Evolutionary conservation across 1,284 basidiomycete species (phyloP).

Genomic region (Trichosporon sp.): DNA sequence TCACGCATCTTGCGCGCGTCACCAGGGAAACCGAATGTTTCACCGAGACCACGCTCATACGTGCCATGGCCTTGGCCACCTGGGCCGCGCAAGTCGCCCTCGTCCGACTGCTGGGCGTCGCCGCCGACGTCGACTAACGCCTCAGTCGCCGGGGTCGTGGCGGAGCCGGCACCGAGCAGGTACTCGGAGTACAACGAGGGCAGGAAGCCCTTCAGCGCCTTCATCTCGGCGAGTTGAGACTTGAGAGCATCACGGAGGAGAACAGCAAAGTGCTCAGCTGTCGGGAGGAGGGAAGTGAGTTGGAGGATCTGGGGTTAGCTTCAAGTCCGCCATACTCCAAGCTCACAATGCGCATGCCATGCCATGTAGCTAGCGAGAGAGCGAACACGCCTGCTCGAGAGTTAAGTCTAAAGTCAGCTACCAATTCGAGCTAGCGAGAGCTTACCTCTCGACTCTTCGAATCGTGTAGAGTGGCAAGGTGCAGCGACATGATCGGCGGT

Average conservation of each 20-base stretch:
- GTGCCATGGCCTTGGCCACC: constrained; percentile 52
- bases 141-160: constrained; percentile 6
- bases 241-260: constrained; percentile 86
- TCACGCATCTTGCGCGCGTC: constrained; percentile 93
- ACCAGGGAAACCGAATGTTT: constrained; percentile 86
- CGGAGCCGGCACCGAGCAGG: constrained; percentile 54
- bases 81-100: constrained; percentile 54
- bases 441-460: constrained; percentile 79
- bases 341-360: constrained; percentile 87
- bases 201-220: constrained; percentile 82
- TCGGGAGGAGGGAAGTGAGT: constrained; percentile 89
- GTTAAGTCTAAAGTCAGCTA: constrained; percentile 55
- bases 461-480: constrained; percentile 90
- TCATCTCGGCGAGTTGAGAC: constrained; percentile 85
- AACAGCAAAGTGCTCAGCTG: constrained; percentile 90
- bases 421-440: not conserved
- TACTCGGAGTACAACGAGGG: constrained; percentile 92
- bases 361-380: constrained; percentile 89
- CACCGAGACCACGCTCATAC: constrained; percentile 79
- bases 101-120: constrained; percentile 36
- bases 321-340: not conserved
- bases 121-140: constrained; percentile 15
- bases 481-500: constrained; percentile 86
- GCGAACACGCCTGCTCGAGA: constrained; percentile 92
- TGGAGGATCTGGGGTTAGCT: constrained; percentile 70